Percentiles rank a stretch among this genome's conserved stretches.
These are phyloP conservation scores for Linnemannia zychae DNA, from an alignment of 192 early-diverging fungal species.

Conservation along the genomic window DNA sequence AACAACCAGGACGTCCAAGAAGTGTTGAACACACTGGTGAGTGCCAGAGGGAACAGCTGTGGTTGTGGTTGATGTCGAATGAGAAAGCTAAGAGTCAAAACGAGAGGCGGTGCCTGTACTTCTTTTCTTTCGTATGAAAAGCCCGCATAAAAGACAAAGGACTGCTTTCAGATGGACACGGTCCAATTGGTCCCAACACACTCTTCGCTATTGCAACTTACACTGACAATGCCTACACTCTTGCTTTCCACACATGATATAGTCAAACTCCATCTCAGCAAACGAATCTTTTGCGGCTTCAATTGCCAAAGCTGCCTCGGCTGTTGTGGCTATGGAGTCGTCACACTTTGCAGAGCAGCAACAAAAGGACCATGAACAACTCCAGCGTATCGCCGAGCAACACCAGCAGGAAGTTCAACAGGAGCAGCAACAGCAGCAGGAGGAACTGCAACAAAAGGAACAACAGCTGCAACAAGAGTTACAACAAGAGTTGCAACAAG, in stretches of 20 bases:
- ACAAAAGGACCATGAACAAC: conserved; percentile 32
- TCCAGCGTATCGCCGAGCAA: conserved; percentile 47
- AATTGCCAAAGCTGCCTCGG: background rate
- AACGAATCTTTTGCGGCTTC: background rate
- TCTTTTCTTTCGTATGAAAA: background rate
- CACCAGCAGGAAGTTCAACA: conserved; percentile 12
- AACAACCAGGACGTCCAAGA: conserved; percentile 37
- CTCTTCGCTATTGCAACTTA: background rate
- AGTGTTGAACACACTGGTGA: conserved; percentile 38
- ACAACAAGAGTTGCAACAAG: background rate
- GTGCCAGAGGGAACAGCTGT: background rate
- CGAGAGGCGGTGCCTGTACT: background rate
- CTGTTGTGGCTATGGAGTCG: conserved; percentile 2
- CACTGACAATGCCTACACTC: background rate
- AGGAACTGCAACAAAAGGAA: background rate
- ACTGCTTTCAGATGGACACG: conserved; percentile 10
- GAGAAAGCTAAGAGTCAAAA: background rate
- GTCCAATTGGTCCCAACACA: conserved; percentile 11
- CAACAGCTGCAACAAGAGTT: background rate
- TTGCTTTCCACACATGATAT: background rate
- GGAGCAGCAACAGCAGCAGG: background rate
- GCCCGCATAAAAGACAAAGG: background rate
- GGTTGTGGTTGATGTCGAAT: background rate
- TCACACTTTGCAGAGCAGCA: conserved; percentile 12
- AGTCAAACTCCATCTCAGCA: conserved; percentile 5